Evolutionary conservation across 345 rosid species (phyloP).

Genomic region (Isatis tinctoria): DNA sequence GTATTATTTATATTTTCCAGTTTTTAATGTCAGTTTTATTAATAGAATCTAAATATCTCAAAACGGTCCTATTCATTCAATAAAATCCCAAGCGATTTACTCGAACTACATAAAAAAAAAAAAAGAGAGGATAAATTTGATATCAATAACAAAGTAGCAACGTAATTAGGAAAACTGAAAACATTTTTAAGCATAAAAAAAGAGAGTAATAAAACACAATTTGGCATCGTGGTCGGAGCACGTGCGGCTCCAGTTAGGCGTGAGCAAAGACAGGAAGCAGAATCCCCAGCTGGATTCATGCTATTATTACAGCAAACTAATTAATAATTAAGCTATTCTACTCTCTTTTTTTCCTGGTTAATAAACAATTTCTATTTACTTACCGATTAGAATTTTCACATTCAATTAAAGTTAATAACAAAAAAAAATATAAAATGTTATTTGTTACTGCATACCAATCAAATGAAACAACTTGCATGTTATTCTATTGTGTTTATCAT

Average conservation of each 20-base stretch:
- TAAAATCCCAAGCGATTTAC: background rate
- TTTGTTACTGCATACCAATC: background rate
- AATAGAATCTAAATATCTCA: background rate
- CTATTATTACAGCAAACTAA: background rate
- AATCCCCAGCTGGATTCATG: constrained; percentile 18
- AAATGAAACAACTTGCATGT: background rate
- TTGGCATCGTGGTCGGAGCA: constrained; percentile 28
- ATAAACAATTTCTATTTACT: background rate
- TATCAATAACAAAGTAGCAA: background rate
- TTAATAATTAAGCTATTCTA: background rate
- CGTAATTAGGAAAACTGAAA: background rate
- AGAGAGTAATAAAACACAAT: background rate
- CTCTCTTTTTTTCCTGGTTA: background rate
- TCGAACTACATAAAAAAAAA: background rate
- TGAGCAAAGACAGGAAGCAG: constrained; percentile 34
- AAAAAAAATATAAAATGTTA: background rate
- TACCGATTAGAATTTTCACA: background rate
- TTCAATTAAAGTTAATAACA: background rate
- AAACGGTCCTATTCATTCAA: background rate
- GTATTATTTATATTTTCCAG: background rate
- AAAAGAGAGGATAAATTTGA: background rate
- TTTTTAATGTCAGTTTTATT: background rate
- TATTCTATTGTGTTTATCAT: background rate
- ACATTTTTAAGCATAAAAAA: background rate
- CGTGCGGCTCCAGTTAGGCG: constrained; percentile 47